A percentile compares a stretch with the other conserved stretches of the same genome.
phyloP scores from a whole-genome alignment of 306 rosid genomes.

The Malus sieversii region DNA sequence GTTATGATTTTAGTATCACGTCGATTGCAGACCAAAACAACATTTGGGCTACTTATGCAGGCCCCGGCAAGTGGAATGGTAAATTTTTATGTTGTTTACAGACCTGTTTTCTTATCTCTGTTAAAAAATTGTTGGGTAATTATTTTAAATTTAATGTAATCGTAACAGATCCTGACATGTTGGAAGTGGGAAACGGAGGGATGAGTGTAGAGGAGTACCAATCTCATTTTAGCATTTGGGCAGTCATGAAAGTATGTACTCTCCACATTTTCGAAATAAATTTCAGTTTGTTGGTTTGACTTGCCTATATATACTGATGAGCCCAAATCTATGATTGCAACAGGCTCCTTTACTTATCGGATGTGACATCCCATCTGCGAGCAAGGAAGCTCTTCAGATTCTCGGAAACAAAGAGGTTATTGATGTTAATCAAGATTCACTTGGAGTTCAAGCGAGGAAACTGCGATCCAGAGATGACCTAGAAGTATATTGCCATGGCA shows the following conservation, averaged over 20 bases:
- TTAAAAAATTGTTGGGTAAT: not conserved
- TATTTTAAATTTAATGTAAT: not conserved
- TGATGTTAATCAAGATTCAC: constrained; percentile 18
- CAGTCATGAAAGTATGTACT: constrained; percentile 13
- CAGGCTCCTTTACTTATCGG: constrained; percentile 20
- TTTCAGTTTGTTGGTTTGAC: not conserved
- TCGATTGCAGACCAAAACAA: constrained; percentile 19
- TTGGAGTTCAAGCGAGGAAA: constrained; percentile 21
- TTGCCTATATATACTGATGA: not conserved
- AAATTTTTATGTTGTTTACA: not conserved
- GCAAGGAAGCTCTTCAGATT: constrained; percentile 15
- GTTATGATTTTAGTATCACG: constrained; percentile 3
- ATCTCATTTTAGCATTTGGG: constrained; percentile 24
- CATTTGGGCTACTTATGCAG: constrained; percentile 17
- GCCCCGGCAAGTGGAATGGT: constrained; percentile 25
- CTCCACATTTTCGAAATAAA: not conserved
- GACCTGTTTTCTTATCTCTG: not conserved
- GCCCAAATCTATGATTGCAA: not conserved
- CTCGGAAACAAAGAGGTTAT: constrained; percentile 21
- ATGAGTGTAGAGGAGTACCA: constrained; percentile 13
- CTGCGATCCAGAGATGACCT: constrained; percentile 2
- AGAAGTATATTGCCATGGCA: constrained; percentile 2
- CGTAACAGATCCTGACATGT: constrained; percentile 19
- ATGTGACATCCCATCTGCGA: constrained; percentile 8
- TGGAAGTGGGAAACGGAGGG: constrained; percentile 27